Conservation (phyloP, 768 basidiomycete genomes). For the Leccinum aurantiacum region DNA sequence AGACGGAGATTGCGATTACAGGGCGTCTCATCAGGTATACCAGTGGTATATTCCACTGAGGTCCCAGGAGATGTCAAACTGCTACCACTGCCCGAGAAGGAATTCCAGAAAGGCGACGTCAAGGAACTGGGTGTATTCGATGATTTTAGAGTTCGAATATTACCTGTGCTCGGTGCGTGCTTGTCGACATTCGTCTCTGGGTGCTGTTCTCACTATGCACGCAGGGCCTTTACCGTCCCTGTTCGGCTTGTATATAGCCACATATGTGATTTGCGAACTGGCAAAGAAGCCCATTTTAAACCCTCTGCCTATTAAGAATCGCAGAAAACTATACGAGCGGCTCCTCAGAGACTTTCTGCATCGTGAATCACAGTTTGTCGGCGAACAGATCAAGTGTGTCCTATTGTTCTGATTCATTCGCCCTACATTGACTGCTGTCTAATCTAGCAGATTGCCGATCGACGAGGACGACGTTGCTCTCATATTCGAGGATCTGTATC, state of each 20-base stretch:
- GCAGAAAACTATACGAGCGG: slow-evolving; percentile 80
- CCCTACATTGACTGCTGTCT: not conserved
- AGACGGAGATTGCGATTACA: slow-evolving; percentile 68
- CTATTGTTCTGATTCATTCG: not conserved
- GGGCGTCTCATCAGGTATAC: slow-evolving; percentile 66
- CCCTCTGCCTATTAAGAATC: slow-evolving; percentile 82
- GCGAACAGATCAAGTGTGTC: slow-evolving; percentile 55
- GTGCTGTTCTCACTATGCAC: not conserved
- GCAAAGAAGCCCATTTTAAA: slow-evolving; percentile 82
- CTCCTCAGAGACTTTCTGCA: slow-evolving; percentile 74
- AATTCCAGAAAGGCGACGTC: slow-evolving; percentile 86
- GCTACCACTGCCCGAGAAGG: slow-evolving; percentile 87
- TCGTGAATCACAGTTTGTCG: slow-evolving; percentile 69
- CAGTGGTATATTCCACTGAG: slow-evolving; percentile 95
- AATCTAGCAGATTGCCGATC: slow-evolving; percentile 66
- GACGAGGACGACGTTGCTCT: slow-evolving; percentile 81
- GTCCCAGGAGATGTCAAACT: slow-evolving; percentile 86
- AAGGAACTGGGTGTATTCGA: slow-evolving; percentile 88
- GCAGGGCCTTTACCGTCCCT: slow-evolving; percentile 72
- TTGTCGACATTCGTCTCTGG: not conserved
- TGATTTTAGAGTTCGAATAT: slow-evolving; percentile 90
- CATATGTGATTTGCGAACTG: slow-evolving; percentile 83
- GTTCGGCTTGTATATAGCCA: slow-evolving; percentile 88
- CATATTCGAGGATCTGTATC: slow-evolving; percentile 84
- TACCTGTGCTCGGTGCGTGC: slow-evolving; percentile 80